Evolutionary conservation across 352 stramenopile species (phyloP).

Genomic region (Globisporangium nodosum): DNA sequence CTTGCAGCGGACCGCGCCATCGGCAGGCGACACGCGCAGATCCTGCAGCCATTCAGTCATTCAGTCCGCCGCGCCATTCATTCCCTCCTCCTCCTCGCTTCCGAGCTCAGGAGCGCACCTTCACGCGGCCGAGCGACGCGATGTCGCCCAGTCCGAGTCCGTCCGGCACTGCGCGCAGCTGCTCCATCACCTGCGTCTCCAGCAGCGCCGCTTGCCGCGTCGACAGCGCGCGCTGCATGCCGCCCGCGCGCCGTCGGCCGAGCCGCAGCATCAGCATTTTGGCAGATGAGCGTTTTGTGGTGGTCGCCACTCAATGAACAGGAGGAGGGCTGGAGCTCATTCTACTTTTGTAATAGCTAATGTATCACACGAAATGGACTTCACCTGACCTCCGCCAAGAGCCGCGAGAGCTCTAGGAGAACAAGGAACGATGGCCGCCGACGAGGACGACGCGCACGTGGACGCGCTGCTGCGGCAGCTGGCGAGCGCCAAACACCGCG

Average conservation of each 20-base stretch:
- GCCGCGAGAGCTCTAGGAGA: background rate
- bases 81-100: background rate
- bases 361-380: background rate
- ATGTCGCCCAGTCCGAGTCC: conserved; percentile 72
- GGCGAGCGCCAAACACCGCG: conserved; percentile 45
- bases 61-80: background rate
- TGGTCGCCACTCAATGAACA: background rate
- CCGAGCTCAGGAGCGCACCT: conserved; percentile 27
- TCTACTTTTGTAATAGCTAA: background rate
- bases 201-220: conserved; percentile 58
- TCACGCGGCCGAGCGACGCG: conserved; percentile 69
- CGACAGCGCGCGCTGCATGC: conserved; percentile 37
- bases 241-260: conserved; percentile 9
- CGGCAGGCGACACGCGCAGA: conserved; percentile 35
- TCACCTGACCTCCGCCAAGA: background rate
- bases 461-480: conserved; percentile 54
- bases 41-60: conserved; percentile 23
- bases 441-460: conserved; percentile 29
- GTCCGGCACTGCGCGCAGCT: conserved; percentile 60
- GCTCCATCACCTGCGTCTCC: conserved; percentile 74
- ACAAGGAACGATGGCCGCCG: background rate
- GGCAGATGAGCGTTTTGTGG: background rate
- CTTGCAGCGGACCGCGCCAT: conserved; percentile 58
- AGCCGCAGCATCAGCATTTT: conserved; percentile 9
- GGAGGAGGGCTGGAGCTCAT: background rate